Conservation (phyloP, 1,284 basidiomycete genomes). For the Erythrobasidium hasegawianum region DNA sequence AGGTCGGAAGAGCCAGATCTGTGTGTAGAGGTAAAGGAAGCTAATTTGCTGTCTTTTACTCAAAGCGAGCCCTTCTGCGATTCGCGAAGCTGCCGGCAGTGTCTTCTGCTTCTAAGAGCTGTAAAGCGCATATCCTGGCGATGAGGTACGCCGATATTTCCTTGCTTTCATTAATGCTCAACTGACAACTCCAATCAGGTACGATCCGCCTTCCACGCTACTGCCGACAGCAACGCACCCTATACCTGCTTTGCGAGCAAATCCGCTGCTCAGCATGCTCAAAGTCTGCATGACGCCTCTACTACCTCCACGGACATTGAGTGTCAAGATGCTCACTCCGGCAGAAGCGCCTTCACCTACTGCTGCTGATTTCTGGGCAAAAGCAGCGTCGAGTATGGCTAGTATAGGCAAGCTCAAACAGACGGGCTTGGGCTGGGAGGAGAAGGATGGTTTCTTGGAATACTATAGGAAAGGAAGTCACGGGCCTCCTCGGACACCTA, state of each 20-base stretch:
- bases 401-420: conserved; percentile 25
- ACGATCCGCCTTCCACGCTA: conserved; percentile 14
- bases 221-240: conserved; percentile 18
- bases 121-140: conserved; percentile 1
- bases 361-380: conserved; percentile 1
- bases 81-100: neutral
- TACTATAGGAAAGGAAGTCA: conserved; percentile 15
- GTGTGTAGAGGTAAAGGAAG: too few relatives aligned
- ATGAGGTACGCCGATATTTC: neutral
- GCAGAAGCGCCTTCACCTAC: conserved; percentile 3
- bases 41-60: neutral
- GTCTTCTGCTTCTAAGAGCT: neutral
- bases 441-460: conserved; percentile 18
- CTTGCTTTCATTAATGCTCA: too few relatives aligned
- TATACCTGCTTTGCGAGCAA: neutral
- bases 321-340: neutral
- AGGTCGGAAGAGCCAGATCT: neutral
- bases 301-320: conserved; percentile 8
- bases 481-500: neutral
- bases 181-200: neutral
- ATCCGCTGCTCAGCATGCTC: conserved; percentile 20
- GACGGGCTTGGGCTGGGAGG: conserved; percentile 20
- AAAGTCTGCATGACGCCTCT: conserved; percentile 18
- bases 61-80: conserved; percentile 18
- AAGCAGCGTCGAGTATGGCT: conserved; percentile 10